Percentiles rank a stretch among this genome's conserved stretches.
Conservation (phyloP, 106 monocot genomes). For the Cymbidium sinense region DNA sequence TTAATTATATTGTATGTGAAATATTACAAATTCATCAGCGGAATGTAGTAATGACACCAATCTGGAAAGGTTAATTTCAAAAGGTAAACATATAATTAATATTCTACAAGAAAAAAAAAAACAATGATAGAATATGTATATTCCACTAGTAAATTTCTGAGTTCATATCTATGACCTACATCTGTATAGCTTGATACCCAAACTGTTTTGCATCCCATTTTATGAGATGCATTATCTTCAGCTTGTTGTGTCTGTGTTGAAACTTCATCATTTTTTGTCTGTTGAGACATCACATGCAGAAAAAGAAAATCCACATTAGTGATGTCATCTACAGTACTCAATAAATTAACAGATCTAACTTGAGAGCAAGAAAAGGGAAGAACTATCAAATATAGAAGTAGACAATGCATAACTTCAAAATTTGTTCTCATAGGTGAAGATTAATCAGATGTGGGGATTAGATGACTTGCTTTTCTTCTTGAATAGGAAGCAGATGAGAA, state of each 20-base stretch:
- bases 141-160: neutral
- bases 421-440: neutral
- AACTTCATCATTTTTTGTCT: conserved; percentile 1
- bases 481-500: neutral
- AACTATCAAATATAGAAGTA: conserved; percentile 1
- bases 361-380: neutral
- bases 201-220: neutral
- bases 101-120: neutral
- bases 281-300: conserved; percentile 3
- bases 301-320: neutral
- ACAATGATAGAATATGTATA: neutral
- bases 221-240: neutral
- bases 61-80: too few species aligned
- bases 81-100: neutral
- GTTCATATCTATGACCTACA: conserved; percentile 5
- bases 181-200: conserved; percentile 4
- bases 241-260: neutral
- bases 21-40: neutral
- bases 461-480: neutral
- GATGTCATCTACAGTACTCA: neutral
- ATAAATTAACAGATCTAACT: neutral
- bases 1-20: neutral
- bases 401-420: neutral
- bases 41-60: neutral
- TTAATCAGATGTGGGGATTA: neutral